Base-by-base conservation (phyloP, 1,139 yeast genomes). In the Yamadazyma membranifaciens region DNA sequence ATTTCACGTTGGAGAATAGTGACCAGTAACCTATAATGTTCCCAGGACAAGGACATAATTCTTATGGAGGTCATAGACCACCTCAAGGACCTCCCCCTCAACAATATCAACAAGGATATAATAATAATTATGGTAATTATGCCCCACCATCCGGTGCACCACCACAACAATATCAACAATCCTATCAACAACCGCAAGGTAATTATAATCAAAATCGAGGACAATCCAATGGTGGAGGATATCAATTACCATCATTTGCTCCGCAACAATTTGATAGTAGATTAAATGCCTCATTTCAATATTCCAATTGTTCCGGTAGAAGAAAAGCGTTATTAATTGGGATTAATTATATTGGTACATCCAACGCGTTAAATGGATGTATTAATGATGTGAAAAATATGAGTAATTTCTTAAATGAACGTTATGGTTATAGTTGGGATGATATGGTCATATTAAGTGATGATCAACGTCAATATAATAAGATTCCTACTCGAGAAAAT, bases 391-490 rank as follows among this genome's bases (percentile, higher is more conserved):
- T 80, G 28, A 70, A 75, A 50, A 83, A 81, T 59, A 81, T 83
- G 74, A 69, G 75, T 51, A 60, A 62, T 36, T 83, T 80, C 52
- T 64, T 83, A 49, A 69, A 78, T 31, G 67, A 69, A 41, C 60
- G 70, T 33, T 81, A 75, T 53, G 96, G 96, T 0, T 91, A 87
- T 62, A 57, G 63, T 26, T 69, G 74, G 51, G 91, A 84, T 20
- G 95, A 91, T 57, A 88, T 91, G 69, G 96, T 91, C 12, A 71
- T 87, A 44, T 67, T 91, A 48, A 86, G 95, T 4, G 95, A 85
- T 54, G 94, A 86, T 59, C 83, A 80, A 53, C 62, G 66, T 13
- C 80, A 84, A 45, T 64, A 70, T 51, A 78, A 84, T 25, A 70
- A 83, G 28, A 69, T 85, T 13, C 98, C 98, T 13, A 83, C 91